A percentile compares a stretch with the other conserved stretches of the same genome.
Conservation (phyloP, 2,329 filamentous ascomycete species). For the Phyllosticta paracitricarpa region DNA sequence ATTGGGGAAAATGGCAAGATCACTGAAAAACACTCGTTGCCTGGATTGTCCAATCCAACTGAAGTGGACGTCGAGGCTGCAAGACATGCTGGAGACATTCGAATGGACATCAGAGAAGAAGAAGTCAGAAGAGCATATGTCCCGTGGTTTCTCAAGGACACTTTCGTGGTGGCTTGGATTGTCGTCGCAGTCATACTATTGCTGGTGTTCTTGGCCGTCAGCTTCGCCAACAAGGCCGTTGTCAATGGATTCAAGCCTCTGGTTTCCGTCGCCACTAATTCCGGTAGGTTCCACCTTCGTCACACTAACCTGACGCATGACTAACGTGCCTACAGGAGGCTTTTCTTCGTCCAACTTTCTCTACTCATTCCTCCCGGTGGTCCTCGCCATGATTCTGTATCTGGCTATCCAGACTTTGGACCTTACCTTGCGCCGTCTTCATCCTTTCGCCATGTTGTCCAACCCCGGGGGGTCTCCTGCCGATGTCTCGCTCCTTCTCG, state of each 20-base stretch:
- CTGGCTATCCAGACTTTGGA: conserved; percentile 59
- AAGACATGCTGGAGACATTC: conserved; percentile 29
- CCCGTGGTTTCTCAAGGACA: conserved; percentile 65
- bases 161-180: conserved; percentile 55
- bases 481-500: conserved; percentile 54
- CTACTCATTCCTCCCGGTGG: conserved; percentile 64
- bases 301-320: background rate
- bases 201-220: conserved; percentile 56
- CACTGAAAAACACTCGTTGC: conserved; percentile 29
- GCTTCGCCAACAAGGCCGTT: conserved; percentile 62
- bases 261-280: conserved; percentile 50
- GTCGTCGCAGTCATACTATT: conserved; percentile 30
- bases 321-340: conserved; percentile 30
- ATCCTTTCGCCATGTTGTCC: conserved; percentile 59
- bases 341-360: conserved; percentile 86
- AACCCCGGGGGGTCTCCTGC: conserved; percentile 50
- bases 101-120: conserved; percentile 42
- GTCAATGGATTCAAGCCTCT: conserved; percentile 61
- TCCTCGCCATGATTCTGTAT: conserved; percentile 58
- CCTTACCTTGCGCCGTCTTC: conserved; percentile 52
- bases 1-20: conserved; percentile 35
- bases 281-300: conserved; percentile 17
- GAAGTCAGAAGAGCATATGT: conserved; percentile 56
- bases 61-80: conserved; percentile 23
- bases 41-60: conserved; percentile 15